phyloP scores from a whole-genome alignment of 1,284 basidiomycete species.

The Cryptococcus neoformans region DNA sequence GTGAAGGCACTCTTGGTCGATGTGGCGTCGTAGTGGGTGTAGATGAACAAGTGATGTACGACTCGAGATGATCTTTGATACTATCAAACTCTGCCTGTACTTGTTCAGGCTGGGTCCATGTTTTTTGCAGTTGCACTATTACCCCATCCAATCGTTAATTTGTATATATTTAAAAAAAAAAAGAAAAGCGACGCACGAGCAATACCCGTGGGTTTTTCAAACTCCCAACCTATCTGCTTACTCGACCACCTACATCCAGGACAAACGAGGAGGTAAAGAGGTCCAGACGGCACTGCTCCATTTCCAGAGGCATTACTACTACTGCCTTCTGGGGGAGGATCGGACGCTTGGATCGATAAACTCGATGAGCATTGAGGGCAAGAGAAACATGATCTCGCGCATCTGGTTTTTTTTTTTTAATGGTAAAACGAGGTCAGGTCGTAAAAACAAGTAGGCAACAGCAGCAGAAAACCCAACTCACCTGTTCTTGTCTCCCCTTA shows the following conservation, averaged over 20 bases:
- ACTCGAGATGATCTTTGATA: conserved; percentile 91
- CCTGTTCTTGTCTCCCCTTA: conserved; percentile 93
- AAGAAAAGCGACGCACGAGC: conserved; percentile 59
- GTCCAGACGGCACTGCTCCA: conserved; percentile 53
- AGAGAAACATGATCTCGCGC: conserved; percentile 94
- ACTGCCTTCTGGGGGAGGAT: conserved; percentile 39
- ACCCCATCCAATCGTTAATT: conserved; percentile 5
- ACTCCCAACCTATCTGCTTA: conserved; percentile 80
- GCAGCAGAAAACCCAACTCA: conserved; percentile 35
- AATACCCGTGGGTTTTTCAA: conserved; percentile 94
- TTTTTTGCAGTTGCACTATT: conserved; percentile 80
- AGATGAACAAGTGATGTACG: conserved; percentile 55
- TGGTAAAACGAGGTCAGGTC: too few species aligned
- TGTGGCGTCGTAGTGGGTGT: conserved; percentile 9
- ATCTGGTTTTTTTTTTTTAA: conserved; percentile 56
- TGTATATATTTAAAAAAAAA: not conserved
- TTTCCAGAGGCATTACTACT: conserved; percentile 43
- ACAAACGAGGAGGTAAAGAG: conserved; percentile 89
- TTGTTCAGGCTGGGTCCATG: conserved; percentile 78
- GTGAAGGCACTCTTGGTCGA: conserved; percentile 23
- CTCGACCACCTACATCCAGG: conserved; percentile 95
- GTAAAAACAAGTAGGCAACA: too few species aligned
- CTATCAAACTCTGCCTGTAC: conserved; percentile 78
- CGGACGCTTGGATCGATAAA: conserved; percentile 79
- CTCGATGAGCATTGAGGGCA: conserved; percentile 91